phyloP scores from a whole-genome alignment of 75 land plant species.

The Ceratopteris richardii region DNA sequence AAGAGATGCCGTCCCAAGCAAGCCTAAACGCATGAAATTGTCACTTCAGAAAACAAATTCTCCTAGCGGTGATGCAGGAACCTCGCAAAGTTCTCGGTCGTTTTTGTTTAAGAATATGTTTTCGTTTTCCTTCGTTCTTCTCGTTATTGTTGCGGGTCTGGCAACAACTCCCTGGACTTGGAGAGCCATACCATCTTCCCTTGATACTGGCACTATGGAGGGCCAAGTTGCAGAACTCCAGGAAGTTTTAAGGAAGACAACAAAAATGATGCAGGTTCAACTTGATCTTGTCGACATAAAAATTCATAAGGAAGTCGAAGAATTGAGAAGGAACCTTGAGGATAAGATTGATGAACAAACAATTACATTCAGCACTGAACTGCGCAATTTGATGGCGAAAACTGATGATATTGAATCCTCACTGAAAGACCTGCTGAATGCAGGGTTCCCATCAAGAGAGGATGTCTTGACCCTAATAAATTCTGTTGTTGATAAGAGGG shows the following conservation, averaged over 20 bases:
- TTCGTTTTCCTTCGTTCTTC: neutral
- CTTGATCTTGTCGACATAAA: conserved; percentile 72
- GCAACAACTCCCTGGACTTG: conserved; percentile 29
- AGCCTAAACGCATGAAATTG: neutral
- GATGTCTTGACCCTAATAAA: conserved; percentile 48
- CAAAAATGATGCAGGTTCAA: conserved; percentile 78
- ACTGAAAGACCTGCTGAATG: conserved; percentile 24
- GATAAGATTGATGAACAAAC: conserved; percentile 46
- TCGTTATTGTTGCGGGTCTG: conserved; percentile 24
- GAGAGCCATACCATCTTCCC: neutral
- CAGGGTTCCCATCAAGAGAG: conserved; percentile 35
- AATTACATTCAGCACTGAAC: conserved; percentile 20
- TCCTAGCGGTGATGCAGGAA: neutral
- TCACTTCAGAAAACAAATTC: neutral
- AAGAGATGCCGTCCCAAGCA: neutral
- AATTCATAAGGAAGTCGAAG: conserved; percentile 47
- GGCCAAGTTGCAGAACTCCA: conserved; percentile 58
- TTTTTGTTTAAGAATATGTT: neutral
- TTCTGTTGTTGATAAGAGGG: conserved; percentile 33
- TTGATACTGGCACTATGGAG: conserved; percentile 26
- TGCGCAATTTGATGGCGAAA: conserved; percentile 39
- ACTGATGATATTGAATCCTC: conserved; percentile 35
- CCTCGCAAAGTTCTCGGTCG: neutral
- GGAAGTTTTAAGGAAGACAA: conserved; percentile 47
- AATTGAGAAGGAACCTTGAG: conserved; percentile 44